Evolutionary conservation across 305 asterid genomes (phyloP), one percentile per base, ranked within the genome.

Genomic region (Fraxinus xanthoxyloides): DNA sequence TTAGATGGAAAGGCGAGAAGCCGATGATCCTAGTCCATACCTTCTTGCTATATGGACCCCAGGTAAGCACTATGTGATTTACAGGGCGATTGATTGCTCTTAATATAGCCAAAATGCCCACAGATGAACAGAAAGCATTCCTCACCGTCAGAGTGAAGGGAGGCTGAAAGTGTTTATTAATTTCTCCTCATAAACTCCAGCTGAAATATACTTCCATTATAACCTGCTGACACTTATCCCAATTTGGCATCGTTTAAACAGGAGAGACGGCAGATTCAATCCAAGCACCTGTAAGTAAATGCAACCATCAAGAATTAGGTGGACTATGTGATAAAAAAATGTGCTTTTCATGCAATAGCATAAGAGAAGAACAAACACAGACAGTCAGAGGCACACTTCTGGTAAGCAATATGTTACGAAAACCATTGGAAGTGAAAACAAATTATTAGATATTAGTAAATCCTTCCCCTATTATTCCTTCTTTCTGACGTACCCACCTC

Each of bases 11-110:
- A 87, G 89, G 85, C 91, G 98, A 88, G 98, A 96, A 85, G 91
- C 93, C n/a, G 98, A 94, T 90, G 99, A 96, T 86, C 97, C 98
- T 87, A 93, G 95, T 84, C 99, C 98, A 0, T 94, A 96, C 90
- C 98, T 96, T 85, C 90, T 96, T 38, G 98, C 97, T 72, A 91
- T 96, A 87, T 96, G 99, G 99, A 91, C 93, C 83, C 99, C 98
- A 78, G 99, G 99, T 96, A 89, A 28, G 82, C 83, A 79, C 61
- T 74, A 46, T 6, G 77, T 81, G 28, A 76, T 59, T 63, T 34
- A 79, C 63, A 23, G 43, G 43, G 43, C 46, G 6, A 31, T 70
- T 15, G 19, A 77, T 82, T 74, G 54, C 51, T 70, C 76, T 82
- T 72, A 30, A 76, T 23, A 35, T 34, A 13, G 7, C 72, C 51